phyloP scores from a whole-genome alignment of 164 flowering plant species.

The Magnolia changhungtana region DNA sequence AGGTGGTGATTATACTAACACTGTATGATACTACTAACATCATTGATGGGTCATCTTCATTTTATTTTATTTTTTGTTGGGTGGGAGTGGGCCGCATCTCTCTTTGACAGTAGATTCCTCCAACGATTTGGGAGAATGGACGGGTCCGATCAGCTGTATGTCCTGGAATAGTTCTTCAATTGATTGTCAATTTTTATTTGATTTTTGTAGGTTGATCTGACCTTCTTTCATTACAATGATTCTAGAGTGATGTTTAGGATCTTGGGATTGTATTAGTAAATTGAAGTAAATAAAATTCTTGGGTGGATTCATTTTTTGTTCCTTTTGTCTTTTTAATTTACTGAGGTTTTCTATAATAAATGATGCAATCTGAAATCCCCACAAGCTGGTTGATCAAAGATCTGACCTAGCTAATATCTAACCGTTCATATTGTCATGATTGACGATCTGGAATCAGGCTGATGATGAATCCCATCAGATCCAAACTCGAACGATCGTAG shows the following conservation, averaged over 20 bases:
- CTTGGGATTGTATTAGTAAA: neutral
- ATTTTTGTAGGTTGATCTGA: neutral
- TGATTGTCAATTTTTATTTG: neutral
- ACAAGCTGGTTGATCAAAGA: no score
- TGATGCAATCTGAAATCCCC: no score
- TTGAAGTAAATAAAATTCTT: neutral
- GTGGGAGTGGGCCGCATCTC: neutral
- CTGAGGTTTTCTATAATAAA: no score
- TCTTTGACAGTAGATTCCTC: neutral
- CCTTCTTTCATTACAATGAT: neutral
- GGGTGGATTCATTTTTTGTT: neutral
- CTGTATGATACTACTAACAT: conserved; percentile 8
- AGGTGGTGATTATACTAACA: conserved; percentile 1
- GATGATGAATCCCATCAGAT: no score
- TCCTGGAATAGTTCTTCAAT: neutral
- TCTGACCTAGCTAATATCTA: no score
- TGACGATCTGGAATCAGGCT: no score
- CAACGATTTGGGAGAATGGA: neutral
- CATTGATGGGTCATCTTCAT: conserved; percentile 5
- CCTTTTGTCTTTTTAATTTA: neutral
- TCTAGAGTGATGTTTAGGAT: neutral
- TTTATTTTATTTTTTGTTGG: neutral
- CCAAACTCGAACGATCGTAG: no score
- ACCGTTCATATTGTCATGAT: no score
- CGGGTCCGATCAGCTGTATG: neutral